Evolutionary conservation across 306 rosid genomes (phyloP).

Genomic region (Alnus glutinosa): DNA sequence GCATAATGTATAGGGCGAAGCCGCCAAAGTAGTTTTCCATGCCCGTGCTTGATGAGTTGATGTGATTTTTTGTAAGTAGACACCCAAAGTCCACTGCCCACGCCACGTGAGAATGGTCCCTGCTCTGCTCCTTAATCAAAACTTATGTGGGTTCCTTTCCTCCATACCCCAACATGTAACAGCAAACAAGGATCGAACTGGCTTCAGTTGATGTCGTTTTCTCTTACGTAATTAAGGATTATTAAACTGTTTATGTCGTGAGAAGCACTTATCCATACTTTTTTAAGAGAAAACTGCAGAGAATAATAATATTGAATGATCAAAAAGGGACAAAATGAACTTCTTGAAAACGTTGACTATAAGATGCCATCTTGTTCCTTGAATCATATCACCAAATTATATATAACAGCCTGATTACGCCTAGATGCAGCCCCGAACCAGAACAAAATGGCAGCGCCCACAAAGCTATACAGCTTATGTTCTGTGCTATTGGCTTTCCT

Average conservation of each 20-base stretch:
- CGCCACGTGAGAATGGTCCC: conserved; percentile 23
- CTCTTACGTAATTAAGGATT: neutral
- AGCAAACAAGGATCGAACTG: neutral
- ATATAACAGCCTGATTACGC: neutral
- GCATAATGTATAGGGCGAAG: neutral
- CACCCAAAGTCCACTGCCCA: conserved; percentile 7
- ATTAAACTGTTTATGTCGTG: neutral
- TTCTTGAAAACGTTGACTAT: conserved; percentile 39
- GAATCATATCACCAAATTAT: neutral
- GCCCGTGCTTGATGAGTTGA: neutral
- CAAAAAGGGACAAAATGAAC: neutral
- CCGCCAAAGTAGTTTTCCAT: neutral
- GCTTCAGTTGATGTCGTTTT: neutral
- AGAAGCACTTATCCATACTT: neutral
- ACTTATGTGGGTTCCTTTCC: conserved; percentile 17
- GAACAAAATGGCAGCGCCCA: conserved; percentile 42
- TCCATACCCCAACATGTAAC: neutral
- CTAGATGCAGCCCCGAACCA: conserved; percentile 3
- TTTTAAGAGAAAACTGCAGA: neutral
- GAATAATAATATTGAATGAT: conserved; percentile 1
- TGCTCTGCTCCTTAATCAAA: conserved; percentile 13
- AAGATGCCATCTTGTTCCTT: neutral
- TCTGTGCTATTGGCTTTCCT: conserved; percentile 58
- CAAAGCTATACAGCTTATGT: conserved; percentile 35
- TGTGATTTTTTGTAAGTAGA: conserved; percentile 11